Percentiles rank a stretch among this genome's conserved stretches.
Conservation (phyloP, 768 basidiomycete species). For the Lepiota venenata region DNA sequence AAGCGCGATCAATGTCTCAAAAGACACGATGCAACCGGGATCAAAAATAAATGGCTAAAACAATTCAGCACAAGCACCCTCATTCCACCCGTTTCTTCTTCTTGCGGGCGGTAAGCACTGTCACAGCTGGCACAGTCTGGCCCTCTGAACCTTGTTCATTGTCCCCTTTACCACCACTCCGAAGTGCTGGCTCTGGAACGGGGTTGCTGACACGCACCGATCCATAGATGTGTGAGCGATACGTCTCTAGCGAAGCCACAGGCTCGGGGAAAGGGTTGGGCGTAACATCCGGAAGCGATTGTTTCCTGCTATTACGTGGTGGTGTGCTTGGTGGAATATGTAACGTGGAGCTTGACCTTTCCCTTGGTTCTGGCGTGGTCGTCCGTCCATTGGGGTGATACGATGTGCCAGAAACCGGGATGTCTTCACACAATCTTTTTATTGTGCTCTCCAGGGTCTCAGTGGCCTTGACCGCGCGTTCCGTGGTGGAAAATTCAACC, state of each 20-base stretch:
- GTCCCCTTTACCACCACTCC: slow-evolving; percentile 3
- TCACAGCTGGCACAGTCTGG: slow-evolving; percentile 35
- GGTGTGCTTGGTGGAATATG: slow-evolving; percentile 53
- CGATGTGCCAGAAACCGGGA: slow-evolving; percentile 26
- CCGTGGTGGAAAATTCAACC: slow-evolving; percentile 72
- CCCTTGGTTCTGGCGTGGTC: slow-evolving; percentile 39
- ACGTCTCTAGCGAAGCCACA: slow-evolving; percentile 56
- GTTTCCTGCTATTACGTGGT: slow-evolving; percentile 26
- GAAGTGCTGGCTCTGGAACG: slow-evolving; percentile 18
- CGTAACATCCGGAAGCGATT: slow-evolving; percentile 42
- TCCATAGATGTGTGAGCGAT: slow-evolving; percentile 59
- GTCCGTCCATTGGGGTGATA: slow-evolving; percentile 18
- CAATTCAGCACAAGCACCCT: slow-evolving; percentile 12
- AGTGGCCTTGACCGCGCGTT: slow-evolving; percentile 65
- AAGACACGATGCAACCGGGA: too few relatives aligned
- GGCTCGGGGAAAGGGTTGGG: slow-evolving; percentile 71
- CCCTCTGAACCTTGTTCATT: background rate
- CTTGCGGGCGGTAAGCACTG: slow-evolving; percentile 57
- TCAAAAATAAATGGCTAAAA: slow-evolving; percentile 2
- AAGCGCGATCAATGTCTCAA: too few relatives aligned
- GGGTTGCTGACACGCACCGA: slow-evolving; percentile 48
- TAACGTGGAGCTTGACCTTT: slow-evolving; percentile 12
- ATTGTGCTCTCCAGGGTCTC: slow-evolving; percentile 68
- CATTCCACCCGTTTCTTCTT: slow-evolving; percentile 40
- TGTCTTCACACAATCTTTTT: slow-evolving; percentile 68